Conservation (phyloP, 225 moss, liverwort and hornwort genomes). For the Sphagnum contortum region DNA sequence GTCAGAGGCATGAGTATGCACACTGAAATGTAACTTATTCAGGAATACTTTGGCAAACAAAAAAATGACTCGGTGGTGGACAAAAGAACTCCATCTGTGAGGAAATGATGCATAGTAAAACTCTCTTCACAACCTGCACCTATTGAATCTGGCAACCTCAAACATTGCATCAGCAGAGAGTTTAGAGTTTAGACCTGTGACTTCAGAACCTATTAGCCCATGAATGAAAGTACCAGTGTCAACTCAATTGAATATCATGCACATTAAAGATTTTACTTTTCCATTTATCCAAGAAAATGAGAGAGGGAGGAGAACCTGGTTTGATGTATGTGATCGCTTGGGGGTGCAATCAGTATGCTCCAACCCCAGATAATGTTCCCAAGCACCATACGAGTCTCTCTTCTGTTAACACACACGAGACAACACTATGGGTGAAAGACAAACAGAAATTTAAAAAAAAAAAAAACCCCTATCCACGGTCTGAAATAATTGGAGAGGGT, state of each 20-base stretch:
- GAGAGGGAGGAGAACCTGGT: slow-evolving; percentile 45
- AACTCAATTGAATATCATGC: background rate
- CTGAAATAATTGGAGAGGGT: background rate
- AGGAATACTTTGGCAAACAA: background rate
- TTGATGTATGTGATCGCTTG: slow-evolving; percentile 80
- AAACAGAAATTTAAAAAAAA: background rate
- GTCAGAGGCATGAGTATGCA: background rate
- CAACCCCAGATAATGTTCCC: slow-evolving; percentile 98
- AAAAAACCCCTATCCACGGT: background rate
- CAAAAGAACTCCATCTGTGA: no score
- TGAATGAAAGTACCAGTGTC: background rate
- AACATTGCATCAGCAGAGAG: background rate
- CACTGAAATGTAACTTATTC: background rate
- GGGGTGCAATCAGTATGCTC: slow-evolving; percentile 97
- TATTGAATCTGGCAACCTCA: background rate
- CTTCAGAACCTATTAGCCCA: background rate
- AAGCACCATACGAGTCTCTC: slow-evolving; percentile 95
- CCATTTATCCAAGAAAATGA: background rate
- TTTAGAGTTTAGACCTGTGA: background rate
- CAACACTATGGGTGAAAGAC: background rate
- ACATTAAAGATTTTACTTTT: background rate
- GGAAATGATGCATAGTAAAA: no score
- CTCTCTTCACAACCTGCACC: background rate
- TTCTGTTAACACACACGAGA: slow-evolving; percentile 35
- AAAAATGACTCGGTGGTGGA: background rate